Evolutionary conservation across 352 stramenopile genomes (phyloP), one percentile per base, ranked within the genome.

Genomic region (Phytopythium helicoides): DNA sequence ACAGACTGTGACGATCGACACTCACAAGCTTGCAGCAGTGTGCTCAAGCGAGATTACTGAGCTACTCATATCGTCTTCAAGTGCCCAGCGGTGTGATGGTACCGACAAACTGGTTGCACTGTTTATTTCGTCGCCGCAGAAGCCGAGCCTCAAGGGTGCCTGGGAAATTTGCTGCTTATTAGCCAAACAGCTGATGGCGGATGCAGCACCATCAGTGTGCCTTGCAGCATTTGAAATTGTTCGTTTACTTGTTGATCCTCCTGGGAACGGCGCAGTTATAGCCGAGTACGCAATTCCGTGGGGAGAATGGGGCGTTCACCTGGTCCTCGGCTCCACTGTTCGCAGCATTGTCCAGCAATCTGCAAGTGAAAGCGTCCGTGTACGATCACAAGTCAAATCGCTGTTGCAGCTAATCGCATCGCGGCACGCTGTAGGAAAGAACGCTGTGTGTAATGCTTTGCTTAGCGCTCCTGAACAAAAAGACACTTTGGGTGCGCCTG

Each of bases 121-220:
- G 34, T 78, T 90, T 3, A 1, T 73, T 0, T 44, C 59, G 7
- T 66, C 64, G 2, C 56, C 60, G 0, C 54, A 60, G 0, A 66
- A 83, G 35, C 45, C 64, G 14, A 66, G 68, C 16, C 74, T 78
- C 36, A 84, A 85, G 57, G 74, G 73, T 7, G 66, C 73, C 14
- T 89, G 82, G 82, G 80, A 93, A 52, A 87, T 87, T 10, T 76
- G 60, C 18, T 93, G 80, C 50, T 53, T 92, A 1, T 52, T 92
- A 6, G 48, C 56, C 12, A 93, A 93, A 51, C 75, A 89, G 47
- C 47, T 93, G 21, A 66, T 88, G 6, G 31, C 87, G 1, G 82
- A 91, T 18, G 47, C 60, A 1, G 65, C 70, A 1, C 60, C 79
- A 0, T 57, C 52, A 1, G 74, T 91, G 1, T 87, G 77, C 14